Evolutionary conservation across 306 rosid genomes (phyloP).

Genomic region (Fagus sylvatica): DNA sequence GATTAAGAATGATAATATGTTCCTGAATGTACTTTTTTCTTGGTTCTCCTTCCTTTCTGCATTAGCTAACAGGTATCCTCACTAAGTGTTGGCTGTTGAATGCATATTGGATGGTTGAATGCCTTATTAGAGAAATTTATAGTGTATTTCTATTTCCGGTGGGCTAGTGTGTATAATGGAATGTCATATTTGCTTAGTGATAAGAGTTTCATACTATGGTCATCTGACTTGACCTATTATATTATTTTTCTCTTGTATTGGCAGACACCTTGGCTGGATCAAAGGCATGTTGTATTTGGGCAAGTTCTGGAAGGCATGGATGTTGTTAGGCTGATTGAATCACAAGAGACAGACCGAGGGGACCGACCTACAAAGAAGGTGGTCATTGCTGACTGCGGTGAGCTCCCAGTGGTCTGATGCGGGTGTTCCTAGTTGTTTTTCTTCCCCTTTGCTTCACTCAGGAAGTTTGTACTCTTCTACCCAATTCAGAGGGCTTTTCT

Average conservation of each 20-base stretch:
- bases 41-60: background rate
- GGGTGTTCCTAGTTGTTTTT: conserved; percentile 2
- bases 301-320: conserved; percentile 98
- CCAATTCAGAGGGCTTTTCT: conserved; percentile 20
- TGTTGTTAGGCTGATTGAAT: conserved; percentile 70
- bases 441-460: background rate
- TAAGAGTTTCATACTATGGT: background rate
- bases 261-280: conserved; percentile 95
- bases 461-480: conserved; percentile 22
- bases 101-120: background rate
- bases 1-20: background rate
- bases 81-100: background rate
- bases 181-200: background rate
- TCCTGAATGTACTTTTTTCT: background rate
- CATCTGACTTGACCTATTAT: conserved; percentile 19
- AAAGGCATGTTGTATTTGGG: conserved; percentile 95
- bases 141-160: background rate
- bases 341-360: conserved; percentile 87
- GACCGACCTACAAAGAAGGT: conserved; percentile 95
- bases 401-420: conserved; percentile 74
- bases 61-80: background rate
- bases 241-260: conserved; percentile 24
- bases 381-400: conserved; percentile 74
- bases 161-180: background rate
- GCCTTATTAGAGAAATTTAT: background rate